phyloP scores from a whole-genome alignment of 371 early-diverging fungal genomes.

The Rhizopus arrhizus region DNA sequence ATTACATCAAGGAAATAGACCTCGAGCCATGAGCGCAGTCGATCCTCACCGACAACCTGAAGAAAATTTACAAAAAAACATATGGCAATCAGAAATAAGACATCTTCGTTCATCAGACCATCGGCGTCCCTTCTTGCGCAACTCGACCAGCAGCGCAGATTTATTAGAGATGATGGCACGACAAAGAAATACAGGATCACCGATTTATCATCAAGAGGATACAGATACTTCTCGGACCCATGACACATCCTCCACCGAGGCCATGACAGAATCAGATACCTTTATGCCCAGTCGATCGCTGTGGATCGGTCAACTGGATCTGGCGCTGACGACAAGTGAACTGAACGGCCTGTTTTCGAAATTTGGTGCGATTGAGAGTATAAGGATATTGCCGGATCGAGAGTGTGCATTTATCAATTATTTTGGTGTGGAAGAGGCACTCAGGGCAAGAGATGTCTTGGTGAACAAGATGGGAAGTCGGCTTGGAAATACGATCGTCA shows the following conservation, averaged over 20 bases:
- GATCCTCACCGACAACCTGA: slow-evolving; percentile 13
- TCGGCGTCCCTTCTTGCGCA: slow-evolving; percentile 19
- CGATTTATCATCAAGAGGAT: slow-evolving; percentile 1
- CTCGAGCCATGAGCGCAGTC: slow-evolving; percentile 56
- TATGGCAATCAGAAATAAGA: background rate
- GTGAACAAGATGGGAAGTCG: slow-evolving; percentile 64
- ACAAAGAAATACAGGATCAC: slow-evolving; percentile 23
- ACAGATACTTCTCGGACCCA: background rate
- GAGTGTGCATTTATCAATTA: slow-evolving; percentile 57
- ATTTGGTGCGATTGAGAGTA: slow-evolving; percentile 91
- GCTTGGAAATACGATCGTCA: slow-evolving; percentile 62
- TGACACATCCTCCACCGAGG: too few relatives aligned
- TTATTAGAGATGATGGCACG: slow-evolving; percentile 44
- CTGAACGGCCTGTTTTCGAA: slow-evolving; percentile 78
- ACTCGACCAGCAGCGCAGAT: slow-evolving; percentile 46
- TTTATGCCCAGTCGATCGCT: slow-evolving; percentile 56
- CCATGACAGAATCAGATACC: too few relatives aligned
- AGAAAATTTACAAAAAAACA: slow-evolving; percentile 5
- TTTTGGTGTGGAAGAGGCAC: slow-evolving; percentile 62
- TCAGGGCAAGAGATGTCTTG: slow-evolving; percentile 77
- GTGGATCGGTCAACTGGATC: slow-evolving; percentile 93
- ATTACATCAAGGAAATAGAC: slow-evolving; percentile 22
- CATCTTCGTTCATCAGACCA: background rate
- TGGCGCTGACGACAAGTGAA: slow-evolving; percentile 72
- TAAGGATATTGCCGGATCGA: slow-evolving; percentile 84